phyloP scores from a whole-genome alignment of 2,329 filamentous ascomycete species.

The Alternaria consortialis region DNA sequence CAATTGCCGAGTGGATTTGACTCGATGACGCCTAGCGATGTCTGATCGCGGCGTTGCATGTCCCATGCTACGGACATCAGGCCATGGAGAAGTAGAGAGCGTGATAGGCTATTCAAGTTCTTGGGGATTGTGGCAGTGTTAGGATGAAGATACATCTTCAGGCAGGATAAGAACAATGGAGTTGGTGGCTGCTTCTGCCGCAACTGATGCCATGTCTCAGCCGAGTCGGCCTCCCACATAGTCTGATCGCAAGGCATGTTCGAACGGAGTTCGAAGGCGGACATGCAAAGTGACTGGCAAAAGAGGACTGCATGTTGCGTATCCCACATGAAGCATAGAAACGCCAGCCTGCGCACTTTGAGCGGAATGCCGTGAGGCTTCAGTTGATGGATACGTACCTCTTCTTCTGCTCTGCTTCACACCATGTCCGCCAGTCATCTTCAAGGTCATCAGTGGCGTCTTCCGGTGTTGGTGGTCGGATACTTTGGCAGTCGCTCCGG shows the following conservation, averaged over 20 bases:
- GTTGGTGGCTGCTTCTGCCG: slow-evolving; percentile 50
- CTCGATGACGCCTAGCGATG: slow-evolving; percentile 58
- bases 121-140: slow-evolving; percentile 36
- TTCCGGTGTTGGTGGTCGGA: slow-evolving; percentile 50
- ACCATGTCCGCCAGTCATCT: slow-evolving; percentile 62
- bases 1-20: slow-evolving; percentile 57
- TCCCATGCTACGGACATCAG: slow-evolving; percentile 71
- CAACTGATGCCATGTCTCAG: slow-evolving; percentile 60
- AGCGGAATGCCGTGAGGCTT: neutral
- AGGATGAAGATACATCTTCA: slow-evolving; percentile 66
- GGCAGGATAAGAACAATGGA: slow-evolving; percentile 60
- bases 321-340: slow-evolving; percentile 73
- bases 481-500: slow-evolving; percentile 61
- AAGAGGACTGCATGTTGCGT: slow-evolving; percentile 71
- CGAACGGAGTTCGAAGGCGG: slow-evolving; percentile 68
- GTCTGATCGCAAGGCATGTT: slow-evolving; percentile 64
- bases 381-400: slow-evolving; percentile 47
- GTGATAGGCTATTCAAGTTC: slow-evolving; percentile 62
- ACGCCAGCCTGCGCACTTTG: slow-evolving; percentile 54
- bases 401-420: slow-evolving; percentile 67
- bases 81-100: slow-evolving; percentile 66
- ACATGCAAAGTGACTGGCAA: slow-evolving; percentile 73
- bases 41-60: slow-evolving; percentile 69
- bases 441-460: slow-evolving; percentile 54
- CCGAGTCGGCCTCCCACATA: slow-evolving; percentile 66